Conservation (phyloP, 495 filamentous ascomycete species). For the Neurospora sp. region DNA sequence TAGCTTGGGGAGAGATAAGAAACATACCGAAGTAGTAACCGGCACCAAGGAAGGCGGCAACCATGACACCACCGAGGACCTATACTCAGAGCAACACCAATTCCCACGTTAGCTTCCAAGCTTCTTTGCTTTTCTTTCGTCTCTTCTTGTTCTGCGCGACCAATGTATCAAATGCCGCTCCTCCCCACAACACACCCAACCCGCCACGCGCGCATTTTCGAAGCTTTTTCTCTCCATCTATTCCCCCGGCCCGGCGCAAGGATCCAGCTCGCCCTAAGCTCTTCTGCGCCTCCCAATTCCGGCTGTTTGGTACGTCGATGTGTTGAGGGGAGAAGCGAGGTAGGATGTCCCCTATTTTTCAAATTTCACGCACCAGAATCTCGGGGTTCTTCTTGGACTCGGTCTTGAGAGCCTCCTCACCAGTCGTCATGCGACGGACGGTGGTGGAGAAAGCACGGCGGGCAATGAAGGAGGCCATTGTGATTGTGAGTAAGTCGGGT, state of each 20-base stretch:
- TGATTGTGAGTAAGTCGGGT: conserved; percentile 6
- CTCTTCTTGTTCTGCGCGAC: background rate
- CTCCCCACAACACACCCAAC: background rate
- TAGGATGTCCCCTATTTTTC: background rate
- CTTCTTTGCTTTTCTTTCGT: background rate
- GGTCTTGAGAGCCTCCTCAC: conserved; percentile 33
- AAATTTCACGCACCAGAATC: conserved; percentile 35
- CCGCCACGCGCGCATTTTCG: background rate
- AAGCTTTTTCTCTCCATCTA: background rate
- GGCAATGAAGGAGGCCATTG: conserved; percentile 39
- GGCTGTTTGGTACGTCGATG: background rate
- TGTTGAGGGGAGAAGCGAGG: background rate
- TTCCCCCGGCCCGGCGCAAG: background rate
- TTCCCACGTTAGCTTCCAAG: conserved; percentile 11
- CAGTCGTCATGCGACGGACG: conserved; percentile 29
- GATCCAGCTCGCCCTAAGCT: background rate
- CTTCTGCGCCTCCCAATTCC: background rate
- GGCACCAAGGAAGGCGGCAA: conserved; percentile 72
- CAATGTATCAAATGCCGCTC: background rate
- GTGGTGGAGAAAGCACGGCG: conserved; percentile 39
- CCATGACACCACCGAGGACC: conserved; percentile 90
- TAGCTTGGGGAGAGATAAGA: background rate
- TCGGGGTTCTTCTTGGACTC: conserved; percentile 46
- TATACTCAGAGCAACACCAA: conserved; percentile 23
- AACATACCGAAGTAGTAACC: conserved; percentile 72